Base-by-base conservation (phyloP, 352 stramenopile species). In the Achlya hypogyna region DNA sequence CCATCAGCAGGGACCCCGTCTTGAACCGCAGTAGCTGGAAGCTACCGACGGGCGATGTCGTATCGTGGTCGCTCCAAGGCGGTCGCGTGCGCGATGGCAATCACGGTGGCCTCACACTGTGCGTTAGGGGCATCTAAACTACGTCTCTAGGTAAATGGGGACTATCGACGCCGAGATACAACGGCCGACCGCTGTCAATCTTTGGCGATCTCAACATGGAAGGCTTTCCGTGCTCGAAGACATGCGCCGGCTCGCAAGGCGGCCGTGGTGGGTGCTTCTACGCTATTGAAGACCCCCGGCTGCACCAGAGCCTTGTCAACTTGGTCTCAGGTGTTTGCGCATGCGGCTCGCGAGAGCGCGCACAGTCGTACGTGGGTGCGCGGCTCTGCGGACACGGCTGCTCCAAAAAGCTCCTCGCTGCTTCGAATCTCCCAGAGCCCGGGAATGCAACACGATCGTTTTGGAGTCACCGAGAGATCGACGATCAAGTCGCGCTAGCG, bases 131-230 rank as follows among this genome's bases (percentile, higher is more conserved):
- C 43, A 59, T 8, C 10, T 10, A 28, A 29, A 29, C 45, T 31
- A 4, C 12, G 45, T 5, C 9, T 25, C 32, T 64, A 64, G 54
- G 16, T 20, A 64, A 64, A 29, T 64, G 54, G 54, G 54, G 31
- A 20, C 14, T 64, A 23, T 34, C 34, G 23, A 52, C 54, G 23
- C 54, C 54, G 16, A n/a, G 54, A 63, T 31, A 60, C 67, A 1
- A 42, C 53, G 5, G 73, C 74, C 23, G 22, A 40, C 1, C 49
- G 0, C 69, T 72, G 22, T 70, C 69, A 1, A 85, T 71, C 5
- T 91, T 93, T 69, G 82, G 63, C 0, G 84, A 93, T 58, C 73
- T 93, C 52, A 93, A 93, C 47, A 89, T 90, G 82, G 79, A 93
- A 59, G 84, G 84, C 0, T 93, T 82, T 45, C 84, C 84, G n/a